Evolutionary conservation across 1,139 yeast species (phyloP).

Genomic region (Lodderomyces margitis): DNA sequence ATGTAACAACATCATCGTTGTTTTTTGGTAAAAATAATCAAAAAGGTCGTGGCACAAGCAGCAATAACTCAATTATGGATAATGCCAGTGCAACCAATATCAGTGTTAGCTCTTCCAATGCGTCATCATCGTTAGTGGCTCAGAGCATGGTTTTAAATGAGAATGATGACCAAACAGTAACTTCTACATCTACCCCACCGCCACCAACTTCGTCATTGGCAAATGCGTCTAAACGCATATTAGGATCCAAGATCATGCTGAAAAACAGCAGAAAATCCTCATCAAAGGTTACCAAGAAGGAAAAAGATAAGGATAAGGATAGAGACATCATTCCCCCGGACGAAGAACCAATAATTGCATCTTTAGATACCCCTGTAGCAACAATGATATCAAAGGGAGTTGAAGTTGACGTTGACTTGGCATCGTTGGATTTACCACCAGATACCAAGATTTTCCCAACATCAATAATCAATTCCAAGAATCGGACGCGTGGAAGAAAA

Average conservation of each 20-base stretch:
- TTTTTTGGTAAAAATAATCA: slow-evolving; percentile 8
- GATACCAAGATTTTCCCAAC: slow-evolving; percentile 39
- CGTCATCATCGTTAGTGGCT: slow-evolving; percentile 15
- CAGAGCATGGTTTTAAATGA: slow-evolving; percentile 6
- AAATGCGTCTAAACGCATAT: slow-evolving; percentile 39
- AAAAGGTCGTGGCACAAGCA: neutral
- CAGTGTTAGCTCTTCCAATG: slow-evolving; percentile 22
- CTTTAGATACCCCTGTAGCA: slow-evolving; percentile 21
- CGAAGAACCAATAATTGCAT: slow-evolving; percentile 12
- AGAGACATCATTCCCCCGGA: slow-evolving; percentile 8
- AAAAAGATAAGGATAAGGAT: slow-evolving; percentile 3
- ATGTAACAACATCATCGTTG: slow-evolving; percentile 11
- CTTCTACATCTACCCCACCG: slow-evolving; percentile 7
- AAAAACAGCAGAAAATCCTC: slow-evolving; percentile 22
- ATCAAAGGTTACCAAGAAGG: slow-evolving; percentile 7
- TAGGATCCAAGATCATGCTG: slow-evolving; percentile 38
- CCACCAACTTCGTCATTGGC: slow-evolving; percentile 23
- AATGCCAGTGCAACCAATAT: slow-evolving; percentile 13
- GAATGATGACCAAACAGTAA: slow-evolving; percentile 4
- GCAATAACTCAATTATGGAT: slow-evolving; percentile 4
- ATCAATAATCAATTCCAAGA: slow-evolving; percentile 32
- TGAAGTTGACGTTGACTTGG: slow-evolving; percentile 43
- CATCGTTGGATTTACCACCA: slow-evolving; percentile 42
- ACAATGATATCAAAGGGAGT: slow-evolving; percentile 30
- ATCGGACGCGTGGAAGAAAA: slow-evolving; percentile 44